phyloP scores from a whole-genome alignment of 208 protist species.

The Trypanosoma melophagium region DNA sequence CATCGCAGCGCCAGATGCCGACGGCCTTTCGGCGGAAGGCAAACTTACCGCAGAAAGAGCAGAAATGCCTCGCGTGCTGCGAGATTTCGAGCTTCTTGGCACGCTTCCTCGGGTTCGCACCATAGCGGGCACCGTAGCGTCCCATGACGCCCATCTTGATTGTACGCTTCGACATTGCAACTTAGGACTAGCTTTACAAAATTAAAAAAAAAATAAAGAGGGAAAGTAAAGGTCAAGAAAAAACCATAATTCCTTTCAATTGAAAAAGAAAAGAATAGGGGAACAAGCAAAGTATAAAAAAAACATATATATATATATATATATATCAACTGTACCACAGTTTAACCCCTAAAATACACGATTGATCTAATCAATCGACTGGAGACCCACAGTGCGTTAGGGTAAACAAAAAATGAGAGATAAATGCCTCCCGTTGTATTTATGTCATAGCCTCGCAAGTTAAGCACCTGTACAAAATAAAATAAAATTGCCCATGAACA shows the following conservation, averaged over 20 bases:
- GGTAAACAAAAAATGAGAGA: conserved; percentile 60
- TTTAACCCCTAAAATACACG: not conserved
- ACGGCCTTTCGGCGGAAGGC: conserved; percentile 95
- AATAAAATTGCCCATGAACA: conserved; percentile 33
- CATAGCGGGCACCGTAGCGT: conserved; percentile 99
- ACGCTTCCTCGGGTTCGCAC: conserved; percentile 98
- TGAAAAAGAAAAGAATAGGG: not conserved
- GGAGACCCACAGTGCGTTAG: conserved; percentile 56
- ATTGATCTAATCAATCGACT: conserved; percentile 24
- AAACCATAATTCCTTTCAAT: conserved; percentile 21
- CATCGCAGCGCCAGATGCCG: conserved; percentile 99
- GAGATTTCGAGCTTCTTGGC: conserved; percentile 99
- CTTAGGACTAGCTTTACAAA: conserved; percentile 23
- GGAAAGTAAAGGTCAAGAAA: conserved; percentile 27
- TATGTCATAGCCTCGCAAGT: conserved; percentile 30
- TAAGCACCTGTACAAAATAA: conserved; percentile 34
- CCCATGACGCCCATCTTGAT: conserved; percentile 99
- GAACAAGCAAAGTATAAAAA: not conserved
- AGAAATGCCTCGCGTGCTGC: conserved; percentile 98
- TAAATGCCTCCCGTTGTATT: conserved; percentile 45
- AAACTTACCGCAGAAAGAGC: conserved; percentile 99
- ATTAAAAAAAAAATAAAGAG: conserved; percentile 19
- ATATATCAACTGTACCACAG: not conserved
- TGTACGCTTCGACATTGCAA: conserved; percentile 95
- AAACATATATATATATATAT: too few relatives aligned